Evolutionary conservation across 2,329 filamentous ascomycete species (phyloP).

Genomic region (Raffaelea arxii): DNA sequence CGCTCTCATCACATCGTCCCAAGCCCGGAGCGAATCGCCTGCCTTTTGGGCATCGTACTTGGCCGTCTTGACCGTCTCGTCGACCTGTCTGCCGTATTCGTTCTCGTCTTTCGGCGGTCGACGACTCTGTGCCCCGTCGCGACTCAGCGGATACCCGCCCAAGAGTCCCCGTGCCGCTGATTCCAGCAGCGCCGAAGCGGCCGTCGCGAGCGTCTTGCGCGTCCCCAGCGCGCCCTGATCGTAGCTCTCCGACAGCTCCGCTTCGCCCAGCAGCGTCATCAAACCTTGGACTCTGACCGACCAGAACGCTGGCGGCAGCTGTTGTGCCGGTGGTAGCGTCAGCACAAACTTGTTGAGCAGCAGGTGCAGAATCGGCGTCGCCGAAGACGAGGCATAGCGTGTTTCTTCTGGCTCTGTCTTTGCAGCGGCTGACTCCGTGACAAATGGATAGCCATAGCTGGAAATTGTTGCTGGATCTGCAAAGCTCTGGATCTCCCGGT

Average conservation of each 20-base stretch:
- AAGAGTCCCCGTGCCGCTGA: slow-evolving; percentile 56
- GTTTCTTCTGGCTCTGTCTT: not conserved
- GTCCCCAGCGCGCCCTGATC: slow-evolving; percentile 68
- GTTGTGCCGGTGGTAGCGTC: slow-evolving; percentile 54
- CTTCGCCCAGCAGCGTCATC: slow-evolving; percentile 52
- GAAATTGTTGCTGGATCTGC: slow-evolving; percentile 54
- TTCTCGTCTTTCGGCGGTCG: not conserved
- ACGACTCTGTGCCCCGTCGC: not conserved
- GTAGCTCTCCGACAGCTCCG: slow-evolving; percentile 69
- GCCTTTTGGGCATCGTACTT: slow-evolving; percentile 49
- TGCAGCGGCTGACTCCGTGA: slow-evolving; percentile 6
- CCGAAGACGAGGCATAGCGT: slow-evolving; percentile 26
- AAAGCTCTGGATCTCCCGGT: slow-evolving; percentile 63
- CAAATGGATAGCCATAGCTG: slow-evolving; percentile 62
- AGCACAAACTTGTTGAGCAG: slow-evolving; percentile 57
- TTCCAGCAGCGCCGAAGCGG: slow-evolving; percentile 59
- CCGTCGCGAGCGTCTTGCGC: slow-evolving; percentile 65
- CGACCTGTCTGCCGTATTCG: slow-evolving; percentile 10
- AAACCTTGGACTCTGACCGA: slow-evolving; percentile 48
- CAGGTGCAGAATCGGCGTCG: slow-evolving; percentile 57
- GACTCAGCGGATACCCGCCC: slow-evolving; percentile 40
- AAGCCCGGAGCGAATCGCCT: slow-evolving; percentile 52
- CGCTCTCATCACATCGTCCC: slow-evolving; percentile 56
- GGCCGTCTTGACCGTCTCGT: slow-evolving; percentile 11
- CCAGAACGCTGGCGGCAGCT: slow-evolving; percentile 58